These are phyloP conservation scores for Rhodotorula kratochvilovae DNA, from an alignment of 768 basidiomycete genomes.

Conservation along the genomic window DNA sequence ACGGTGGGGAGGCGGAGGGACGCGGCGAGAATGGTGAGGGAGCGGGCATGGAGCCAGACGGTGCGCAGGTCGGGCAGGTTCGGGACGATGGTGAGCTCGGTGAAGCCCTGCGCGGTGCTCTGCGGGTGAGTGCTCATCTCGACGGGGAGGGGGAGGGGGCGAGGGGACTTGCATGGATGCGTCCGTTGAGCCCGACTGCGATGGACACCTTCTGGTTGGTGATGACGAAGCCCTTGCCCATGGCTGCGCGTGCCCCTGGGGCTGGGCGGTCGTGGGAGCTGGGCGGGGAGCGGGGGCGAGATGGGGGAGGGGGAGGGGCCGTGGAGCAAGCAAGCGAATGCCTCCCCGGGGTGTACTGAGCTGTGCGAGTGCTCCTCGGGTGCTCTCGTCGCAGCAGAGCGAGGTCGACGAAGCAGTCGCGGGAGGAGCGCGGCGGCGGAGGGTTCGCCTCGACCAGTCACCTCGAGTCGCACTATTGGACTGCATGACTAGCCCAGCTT, in stretches of 20 bases:
- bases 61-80: constrained; percentile 71
- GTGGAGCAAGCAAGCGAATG: constrained; percentile 34
- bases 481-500: too few species aligned
- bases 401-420: not conserved
- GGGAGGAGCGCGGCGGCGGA: too few species aligned
- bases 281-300: not conserved
- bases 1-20: constrained; percentile 51
- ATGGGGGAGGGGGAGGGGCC: not conserved
- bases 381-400: not conserved
- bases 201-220: constrained; percentile 82
- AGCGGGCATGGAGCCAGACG: constrained; percentile 79
- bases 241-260: not conserved
- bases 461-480: too few species aligned
- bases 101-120: constrained; percentile 65
- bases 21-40: constrained; percentile 46
- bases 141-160: not conserved
- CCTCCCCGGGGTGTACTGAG: constrained; percentile 2
- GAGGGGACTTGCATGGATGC: constrained; percentile 63
- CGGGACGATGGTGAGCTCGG: constrained; percentile 83
- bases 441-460: too few species aligned
- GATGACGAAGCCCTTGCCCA: constrained; percentile 41
- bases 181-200: constrained; percentile 86
- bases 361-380: too few species aligned
- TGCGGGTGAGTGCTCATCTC: not conserved
- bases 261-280: not conserved